Evolutionary conservation across 1,139 yeast species (phyloP), one percentile per base, ranked within the genome.

Genomic region (Nakaseomyces kungkrabaensis): DNA sequence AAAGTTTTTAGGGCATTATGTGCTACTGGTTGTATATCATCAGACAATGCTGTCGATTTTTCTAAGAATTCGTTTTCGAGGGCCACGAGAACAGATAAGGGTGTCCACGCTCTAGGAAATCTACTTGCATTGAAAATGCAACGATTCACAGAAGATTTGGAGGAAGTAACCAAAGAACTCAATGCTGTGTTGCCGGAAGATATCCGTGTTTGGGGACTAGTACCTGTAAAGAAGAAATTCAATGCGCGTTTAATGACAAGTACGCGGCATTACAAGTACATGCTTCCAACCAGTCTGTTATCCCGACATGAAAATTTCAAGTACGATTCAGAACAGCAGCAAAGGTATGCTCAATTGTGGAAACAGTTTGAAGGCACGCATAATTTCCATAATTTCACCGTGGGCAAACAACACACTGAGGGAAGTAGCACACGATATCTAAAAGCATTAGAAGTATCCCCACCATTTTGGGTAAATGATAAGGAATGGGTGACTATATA

Each of bases 51-150:
- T 4, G 83, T 81, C 54, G 98, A 92, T 66, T 79, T 94, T 58
- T 89, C 87, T 65, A 92, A 92, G 65, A 82, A 83, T 50, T 90
- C 94, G 0, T 86, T 94, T 61, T 85, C 87, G 86, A 78, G 99
- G 61, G 96, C 97, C 45, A 98, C 98, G 3, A 77, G 98, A 68
- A 92, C 99, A 4, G 98, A 92, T 66, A 92, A 90, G 68, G 98
- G 98, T 52, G 98, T 92, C n/a, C 97, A 92, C 68, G 97, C 98
- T 25, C 96, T 97, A 1, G 97, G 97, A 6, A 90, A 57, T 37
- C 8, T 54, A 3, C 40, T 54, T 4, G 49, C 56, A 10, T 72
- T 85, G 59, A 89, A 89, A 65, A 71, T 89, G 44, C 44, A 41
- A 11, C 27, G 44, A 11, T 41, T 7, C 72, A 85, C 86, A 59